Base-by-base conservation (phyloP, 2,329 filamentous ascomycete species). In the Samsoniella hepiali region DNA sequence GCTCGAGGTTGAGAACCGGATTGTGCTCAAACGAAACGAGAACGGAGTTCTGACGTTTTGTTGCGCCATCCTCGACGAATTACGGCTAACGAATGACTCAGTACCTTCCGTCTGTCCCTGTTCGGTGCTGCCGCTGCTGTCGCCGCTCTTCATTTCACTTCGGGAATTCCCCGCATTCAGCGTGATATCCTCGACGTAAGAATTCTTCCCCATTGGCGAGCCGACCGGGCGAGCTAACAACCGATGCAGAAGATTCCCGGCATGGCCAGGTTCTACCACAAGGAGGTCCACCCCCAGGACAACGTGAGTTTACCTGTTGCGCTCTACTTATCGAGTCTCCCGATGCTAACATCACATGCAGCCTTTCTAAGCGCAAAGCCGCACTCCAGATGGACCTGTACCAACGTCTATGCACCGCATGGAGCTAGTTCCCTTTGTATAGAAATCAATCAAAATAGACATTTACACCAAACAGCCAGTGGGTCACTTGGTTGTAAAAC, bases 91-190 rank as follows among this genome's bases (percentile, higher is more conserved):
- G 11, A 49, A 2, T 31, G 9, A 3, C 29, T 66, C 66, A 88
- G 85, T 66, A 82, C 79, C 65, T 62, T 82, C 66, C 84, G 80
- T 67, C 68, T 81, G 56, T 84, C 78, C 64, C 77, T 79, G 62
- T 86, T 86, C 71, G 85, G 84, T 64, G 85, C 77, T 65, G 83
- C 84, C 64, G 84, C 82, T 65, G 81, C 81, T 69, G 79, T 86
- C 67, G 84, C 78, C 67, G 77, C 86, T 67, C 80, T 88, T 69
- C 85, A 84, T 80, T 86, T 79, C 73, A 79, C 83, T 67, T 87
- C 85, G 47, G 86, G 86, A 68, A 82, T 89, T 56, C 87, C 87
- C 68, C 81, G 79, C 73, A 78, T 89, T 68, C 78, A 85, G 74
- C 73, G 72, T 55, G 87, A 89, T 70, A 78, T 89, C 67, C 81